Evolutionary conservation across 768 basidiomycete genomes (phyloP).

Genomic region (Psilocybe cubensis): DNA sequence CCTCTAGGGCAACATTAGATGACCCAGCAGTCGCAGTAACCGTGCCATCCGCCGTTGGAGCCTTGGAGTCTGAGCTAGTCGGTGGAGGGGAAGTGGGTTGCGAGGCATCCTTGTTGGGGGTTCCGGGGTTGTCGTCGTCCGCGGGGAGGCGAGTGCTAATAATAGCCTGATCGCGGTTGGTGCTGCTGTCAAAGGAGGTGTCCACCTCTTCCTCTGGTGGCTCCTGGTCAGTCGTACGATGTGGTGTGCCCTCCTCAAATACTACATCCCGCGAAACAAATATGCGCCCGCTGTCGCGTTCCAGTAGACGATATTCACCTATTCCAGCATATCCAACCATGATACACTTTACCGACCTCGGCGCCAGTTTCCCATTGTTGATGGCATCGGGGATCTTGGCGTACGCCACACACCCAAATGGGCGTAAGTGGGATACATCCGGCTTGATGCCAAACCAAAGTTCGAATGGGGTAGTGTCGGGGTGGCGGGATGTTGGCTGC

Average conservation of each 20-base stretch:
- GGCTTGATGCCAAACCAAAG: constrained; percentile 20
- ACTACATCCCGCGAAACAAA: constrained; percentile 22
- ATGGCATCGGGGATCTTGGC: constrained; percentile 27
- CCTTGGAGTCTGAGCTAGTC: no score
- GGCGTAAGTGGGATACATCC: constrained; percentile 29
- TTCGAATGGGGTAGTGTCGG: constrained; percentile 16
- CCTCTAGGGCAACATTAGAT: not conserved
- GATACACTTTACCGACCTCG: constrained; percentile 18
- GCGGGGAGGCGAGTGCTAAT: no score
- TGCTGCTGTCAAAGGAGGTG: not conserved
- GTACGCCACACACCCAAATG: constrained; percentile 34
- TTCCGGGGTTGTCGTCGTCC: no score
- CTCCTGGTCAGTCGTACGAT: constrained; percentile 7
- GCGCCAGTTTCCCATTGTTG: constrained; percentile 9
- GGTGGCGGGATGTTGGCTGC: constrained; percentile 10
- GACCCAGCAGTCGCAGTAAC: not conserved
- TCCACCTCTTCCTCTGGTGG: not conserved
- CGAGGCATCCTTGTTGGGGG: no score
- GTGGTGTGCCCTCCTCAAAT: constrained; percentile 25
- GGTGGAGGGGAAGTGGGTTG: no score
- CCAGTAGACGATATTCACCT: constrained; percentile 23
- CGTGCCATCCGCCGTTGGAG: not conserved
- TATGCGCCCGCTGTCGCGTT: constrained; percentile 9
- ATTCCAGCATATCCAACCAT: constrained; percentile 27
- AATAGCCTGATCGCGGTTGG: no score